A percentile compares a stretch with the other conserved stretches of the same genome.
These are phyloP conservation scores for Nectriaceae sp. DNA, from an alignment of 2,329 filamentous ascomycete genomes.

Conservation along the genomic window DNA sequence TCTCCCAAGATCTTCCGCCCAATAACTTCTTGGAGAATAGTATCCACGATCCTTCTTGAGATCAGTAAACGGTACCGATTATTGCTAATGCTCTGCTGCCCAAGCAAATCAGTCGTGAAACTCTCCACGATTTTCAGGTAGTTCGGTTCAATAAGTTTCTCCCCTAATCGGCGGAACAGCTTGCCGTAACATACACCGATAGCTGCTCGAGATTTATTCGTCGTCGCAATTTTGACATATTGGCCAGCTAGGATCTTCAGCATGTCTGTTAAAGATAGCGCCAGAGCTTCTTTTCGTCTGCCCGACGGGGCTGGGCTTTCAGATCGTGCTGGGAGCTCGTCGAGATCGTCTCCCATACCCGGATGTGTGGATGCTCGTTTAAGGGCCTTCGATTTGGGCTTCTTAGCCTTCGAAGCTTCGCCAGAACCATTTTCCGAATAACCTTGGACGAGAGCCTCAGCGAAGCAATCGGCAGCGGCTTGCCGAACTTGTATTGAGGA, in stretches of 20 bases:
- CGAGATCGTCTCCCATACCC: constrained; percentile 67
- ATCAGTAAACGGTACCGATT: constrained; percentile 88
- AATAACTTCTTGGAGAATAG: constrained; percentile 81
- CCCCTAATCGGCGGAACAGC: constrained; percentile 75
- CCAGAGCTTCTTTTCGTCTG: constrained; percentile 72
- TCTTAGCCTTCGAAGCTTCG: constrained; percentile 66
- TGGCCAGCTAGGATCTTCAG: constrained; percentile 77
- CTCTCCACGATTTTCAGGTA: constrained; percentile 82
- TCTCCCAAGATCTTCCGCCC: constrained; percentile 83
- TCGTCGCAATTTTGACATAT: constrained; percentile 76
- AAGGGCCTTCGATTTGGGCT: constrained; percentile 59
- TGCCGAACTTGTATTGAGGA: constrained; percentile 74
- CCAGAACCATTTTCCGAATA: constrained; percentile 55
- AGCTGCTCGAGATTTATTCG: constrained; percentile 78
- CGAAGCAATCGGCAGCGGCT: constrained; percentile 82
- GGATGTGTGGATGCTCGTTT: constrained; percentile 63
- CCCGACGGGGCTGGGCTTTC: constrained; percentile 70
- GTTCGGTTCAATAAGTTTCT: constrained; percentile 78
- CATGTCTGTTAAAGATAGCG: constrained; percentile 75
- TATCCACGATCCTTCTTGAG: constrained; percentile 80
- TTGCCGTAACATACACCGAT: constrained; percentile 87
- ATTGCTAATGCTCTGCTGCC: constrained; percentile 71
- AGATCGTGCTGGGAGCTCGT: constrained; percentile 67
- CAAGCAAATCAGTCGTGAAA: constrained; percentile 77
- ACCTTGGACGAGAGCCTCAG: constrained; percentile 78